Conservation (phyloP, 179 eudicot species). For the Sideroxylon spinosum region DNA sequence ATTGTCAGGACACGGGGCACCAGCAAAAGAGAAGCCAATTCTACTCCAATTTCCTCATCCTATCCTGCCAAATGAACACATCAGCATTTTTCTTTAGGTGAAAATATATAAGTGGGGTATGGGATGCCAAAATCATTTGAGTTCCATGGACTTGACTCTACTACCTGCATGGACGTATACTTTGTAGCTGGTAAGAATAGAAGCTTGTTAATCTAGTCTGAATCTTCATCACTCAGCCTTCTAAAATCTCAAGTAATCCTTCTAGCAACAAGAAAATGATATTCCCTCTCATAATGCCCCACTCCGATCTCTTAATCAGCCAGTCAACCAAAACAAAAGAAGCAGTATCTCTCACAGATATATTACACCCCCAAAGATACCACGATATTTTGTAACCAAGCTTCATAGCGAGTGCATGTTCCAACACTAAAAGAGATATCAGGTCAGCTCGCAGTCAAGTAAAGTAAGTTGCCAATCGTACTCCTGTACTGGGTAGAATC, state of each 20-base stretch:
- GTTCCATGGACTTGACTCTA: constrained; percentile 90
- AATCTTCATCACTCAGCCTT: constrained; percentile 52
- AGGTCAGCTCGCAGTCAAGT: no score
- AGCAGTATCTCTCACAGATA: constrained; percentile 63
- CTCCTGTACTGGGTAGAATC: no score
- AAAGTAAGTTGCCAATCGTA: no score
- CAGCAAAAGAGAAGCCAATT: constrained; percentile 75
- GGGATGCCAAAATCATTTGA: constrained; percentile 84
- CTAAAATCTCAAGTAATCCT: constrained; percentile 91
- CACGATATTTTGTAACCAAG: no score
- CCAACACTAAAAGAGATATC: no score
- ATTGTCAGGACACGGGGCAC: constrained; percentile 77
- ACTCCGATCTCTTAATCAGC: constrained; percentile 73
- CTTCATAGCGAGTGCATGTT: no score
- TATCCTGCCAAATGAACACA: constrained; percentile 68
- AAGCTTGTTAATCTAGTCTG: constrained; percentile 88
- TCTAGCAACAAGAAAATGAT: constrained; percentile 90
- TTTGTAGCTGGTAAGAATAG: constrained; percentile 71
- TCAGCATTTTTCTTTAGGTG: constrained; percentile 77
- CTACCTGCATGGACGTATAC: constrained; percentile 88
- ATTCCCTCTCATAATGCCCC: constrained; percentile 84
- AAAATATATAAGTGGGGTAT: constrained; percentile 84
- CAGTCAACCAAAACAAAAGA: constrained; percentile 71
- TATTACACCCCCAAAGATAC: constrained; percentile 74
- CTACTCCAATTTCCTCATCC: constrained; percentile 65